Conservation (phyloP, 2,329 filamentous ascomycete genomes). For the Alternaria metachromatica region DNA sequence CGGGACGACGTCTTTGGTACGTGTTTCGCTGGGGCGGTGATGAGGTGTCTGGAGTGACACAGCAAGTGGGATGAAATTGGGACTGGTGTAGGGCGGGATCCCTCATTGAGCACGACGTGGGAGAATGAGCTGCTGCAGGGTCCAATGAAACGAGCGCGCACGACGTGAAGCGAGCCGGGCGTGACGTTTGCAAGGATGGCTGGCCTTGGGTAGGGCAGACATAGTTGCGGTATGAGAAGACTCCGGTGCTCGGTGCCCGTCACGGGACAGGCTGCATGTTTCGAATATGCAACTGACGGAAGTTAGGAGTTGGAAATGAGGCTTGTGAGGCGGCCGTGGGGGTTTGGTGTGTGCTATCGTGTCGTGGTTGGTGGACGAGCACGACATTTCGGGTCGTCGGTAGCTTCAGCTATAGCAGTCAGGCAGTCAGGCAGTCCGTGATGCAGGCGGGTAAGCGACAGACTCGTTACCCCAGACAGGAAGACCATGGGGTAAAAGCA, state of each 20-base stretch:
- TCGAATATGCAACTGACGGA: slow-evolving; percentile 9
- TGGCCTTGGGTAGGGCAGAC: slow-evolving; percentile 9
- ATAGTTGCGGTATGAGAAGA: slow-evolving; percentile 9
- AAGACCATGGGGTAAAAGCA: neutral
- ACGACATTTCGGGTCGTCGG: slow-evolving; percentile 14
- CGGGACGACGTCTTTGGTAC: neutral
- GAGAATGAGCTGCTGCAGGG: slow-evolving; percentile 33
- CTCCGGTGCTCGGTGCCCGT: slow-evolving; percentile 24
- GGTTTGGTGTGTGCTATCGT: slow-evolving; percentile 2
- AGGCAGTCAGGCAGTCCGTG: neutral
- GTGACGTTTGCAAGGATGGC: slow-evolving; percentile 6
- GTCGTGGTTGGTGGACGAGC: slow-evolving; percentile 3
- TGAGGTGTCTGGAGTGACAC: slow-evolving; percentile 14
- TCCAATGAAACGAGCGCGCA: slow-evolving; percentile 27
- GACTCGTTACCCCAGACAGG: slow-evolving; percentile 15
- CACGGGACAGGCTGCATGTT: slow-evolving; percentile 22
- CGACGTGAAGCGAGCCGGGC: slow-evolving; percentile 5
- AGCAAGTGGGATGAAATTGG: slow-evolving; percentile 19
- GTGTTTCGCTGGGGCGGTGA: slow-evolving; percentile 7
- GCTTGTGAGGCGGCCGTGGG: slow-evolving; percentile 14
- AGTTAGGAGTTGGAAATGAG: neutral
- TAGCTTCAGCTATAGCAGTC: neutral
- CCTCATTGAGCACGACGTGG: slow-evolving; percentile 21
- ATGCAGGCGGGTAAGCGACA: slow-evolving; percentile 25
- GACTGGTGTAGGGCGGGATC: slow-evolving; percentile 11